Evolutionary conservation across 768 basidiomycete genomes (phyloP), one percentile per base, ranked within the genome.

Genomic region (Boletus speciosus): DNA sequence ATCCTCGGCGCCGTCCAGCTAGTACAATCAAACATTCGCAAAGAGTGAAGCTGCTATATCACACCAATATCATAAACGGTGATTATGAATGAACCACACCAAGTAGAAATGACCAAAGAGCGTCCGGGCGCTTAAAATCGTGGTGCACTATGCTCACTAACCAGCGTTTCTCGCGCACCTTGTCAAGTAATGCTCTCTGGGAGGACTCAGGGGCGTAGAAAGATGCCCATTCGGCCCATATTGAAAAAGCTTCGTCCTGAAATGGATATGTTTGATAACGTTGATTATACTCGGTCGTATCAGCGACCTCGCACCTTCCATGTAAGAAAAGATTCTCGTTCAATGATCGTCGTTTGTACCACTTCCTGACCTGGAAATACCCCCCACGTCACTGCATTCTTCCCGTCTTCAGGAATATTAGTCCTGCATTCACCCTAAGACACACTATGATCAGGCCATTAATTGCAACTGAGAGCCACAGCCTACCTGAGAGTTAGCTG

Each of bases 321-420:
- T 0, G 93, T 86, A 35, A 91, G 72, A 78, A 99, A 99, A 14
- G 93, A 96, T 66, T 93, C 88, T 47, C 82, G 83, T 66, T 98
- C 97, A 35, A 99, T 98, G 60, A 98, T 93, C 0, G 97, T 99
- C 6, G 96, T 91, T 65, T 98, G 96, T 2, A 87, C 82, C 43
- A 99, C 88, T 71, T 99, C 97, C 66, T 97, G 90, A 0, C 93
- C 97, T 0, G 94, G 92, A 70, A 99, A 99, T 6, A 98, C 87
- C 52, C 95, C 97, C 97, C 97, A 99, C 1, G 97, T 99, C 7
- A 99, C 97, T 0, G 94, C 95, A 69, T 98, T 98, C 52, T 90
- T 82, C 14, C 83, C 88, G 34, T 81, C 84, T 43, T 86, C 83
- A 1, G 81, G 76, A 23, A 96, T 82, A 66, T 97, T 98, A 12